These are phyloP conservation scores for Globisporangium irregulare DNA, from an alignment of 352 stramenopile genomes.

Conservation along the genomic window DNA sequence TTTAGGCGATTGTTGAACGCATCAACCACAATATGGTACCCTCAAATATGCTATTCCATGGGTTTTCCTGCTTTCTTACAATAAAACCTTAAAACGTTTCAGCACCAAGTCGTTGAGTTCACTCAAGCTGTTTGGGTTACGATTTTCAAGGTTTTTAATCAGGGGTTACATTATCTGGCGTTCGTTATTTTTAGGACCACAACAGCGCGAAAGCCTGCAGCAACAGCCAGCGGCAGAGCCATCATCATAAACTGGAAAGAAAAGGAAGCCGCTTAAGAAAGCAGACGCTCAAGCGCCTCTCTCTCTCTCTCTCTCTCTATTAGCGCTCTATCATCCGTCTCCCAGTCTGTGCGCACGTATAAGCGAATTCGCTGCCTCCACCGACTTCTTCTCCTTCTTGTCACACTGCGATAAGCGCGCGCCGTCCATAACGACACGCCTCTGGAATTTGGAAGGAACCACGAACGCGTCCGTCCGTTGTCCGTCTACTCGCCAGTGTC, in stretches of 20 bases:
- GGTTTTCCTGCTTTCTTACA: not conserved
- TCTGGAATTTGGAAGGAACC: constrained; percentile 9
- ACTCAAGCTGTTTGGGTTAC: not conserved
- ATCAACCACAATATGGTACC: not conserved
- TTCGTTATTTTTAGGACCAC: constrained; percentile 3
- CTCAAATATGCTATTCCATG: not conserved
- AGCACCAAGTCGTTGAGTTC: not conserved
- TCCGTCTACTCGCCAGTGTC: not conserved
- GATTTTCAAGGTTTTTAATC: not conserved
- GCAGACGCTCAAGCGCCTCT: not conserved
- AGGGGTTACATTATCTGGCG: not conserved
- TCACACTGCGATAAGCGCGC: not conserved
- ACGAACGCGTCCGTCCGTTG: not conserved
- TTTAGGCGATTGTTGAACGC: not conserved
- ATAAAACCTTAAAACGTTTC: not conserved
- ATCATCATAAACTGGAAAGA: constrained; percentile 1
- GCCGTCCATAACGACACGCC: constrained; percentile 1
- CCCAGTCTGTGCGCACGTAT: not conserved
- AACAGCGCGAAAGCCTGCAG: not conserved
- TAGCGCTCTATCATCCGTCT: not conserved
- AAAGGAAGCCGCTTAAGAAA: constrained; percentile 6
- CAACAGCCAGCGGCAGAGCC: constrained; percentile 2
- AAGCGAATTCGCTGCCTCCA: not conserved
- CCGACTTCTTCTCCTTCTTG: not conserved
- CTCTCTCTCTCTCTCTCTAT: constrained; percentile 1